Evolutionary conservation across 179 eudicot species (phyloP), one percentile per base, ranked within the genome.

Genomic region (Monotropa hypopitys): DNA sequence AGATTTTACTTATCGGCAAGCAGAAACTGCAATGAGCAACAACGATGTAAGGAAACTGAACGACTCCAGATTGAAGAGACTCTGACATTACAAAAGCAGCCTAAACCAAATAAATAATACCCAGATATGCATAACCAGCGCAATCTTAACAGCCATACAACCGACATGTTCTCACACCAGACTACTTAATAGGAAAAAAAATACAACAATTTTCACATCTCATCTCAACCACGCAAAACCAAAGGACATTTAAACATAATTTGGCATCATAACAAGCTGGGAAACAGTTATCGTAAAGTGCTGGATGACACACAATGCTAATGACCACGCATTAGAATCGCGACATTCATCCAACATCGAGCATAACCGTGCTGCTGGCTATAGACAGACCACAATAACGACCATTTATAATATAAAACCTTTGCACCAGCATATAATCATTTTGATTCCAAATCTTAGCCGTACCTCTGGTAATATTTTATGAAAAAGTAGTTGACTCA

Each of bases 301-400:
- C 70, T 75, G 78, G 40, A 71, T 67, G 10, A 32, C 40, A 68
- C 68, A 61, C 67, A 74, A 57, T 57, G 68, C 68, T 26, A 74
- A 57, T 57, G 53, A 75, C 78, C 53, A 43, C 54, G 20, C 77
- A 15, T 40, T 56, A 49, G 28, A 61, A 33, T 45, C 42, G 28
- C 6, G 18, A 75, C 43, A 43, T 9, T 68, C 51, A 18, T 59
- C 2, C 2, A 11, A 43, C 42, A 43, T 75, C 45, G 70, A 75
- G 49, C 78, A 61, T n/a, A 75, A 59, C 78, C 56, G 42, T 16
- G 70, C 40, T 45, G 70, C 56, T 56, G 77, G 33, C 77, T 59
- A 61, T 57, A 65, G 23, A 75, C 78, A 57, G 42, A 54, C 42
- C 23, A 61, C 54, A 59, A 63, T 61, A 75, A 43, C 77, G 7